phyloP scores from a whole-genome alignment of 1,284 basidiomycete species.

The Ceratobasidium theobromae region DNA sequence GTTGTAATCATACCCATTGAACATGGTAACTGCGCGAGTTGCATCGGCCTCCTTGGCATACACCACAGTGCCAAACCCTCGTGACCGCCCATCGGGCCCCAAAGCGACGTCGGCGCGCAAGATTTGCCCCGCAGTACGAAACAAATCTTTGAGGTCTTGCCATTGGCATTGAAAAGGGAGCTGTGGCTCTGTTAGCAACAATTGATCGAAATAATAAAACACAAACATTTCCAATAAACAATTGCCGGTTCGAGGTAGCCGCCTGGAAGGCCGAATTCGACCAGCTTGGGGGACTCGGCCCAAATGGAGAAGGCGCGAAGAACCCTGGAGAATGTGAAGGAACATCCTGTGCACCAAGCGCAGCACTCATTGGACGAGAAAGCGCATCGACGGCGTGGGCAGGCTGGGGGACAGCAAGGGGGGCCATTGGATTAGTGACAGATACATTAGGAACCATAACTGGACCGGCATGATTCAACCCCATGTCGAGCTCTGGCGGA shows the following conservation, averaged over 20 bases:
- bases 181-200: slow-evolving; percentile 47
- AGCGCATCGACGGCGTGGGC: slow-evolving; percentile 30
- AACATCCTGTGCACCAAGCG: slow-evolving; percentile 42
- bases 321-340: not conserved
- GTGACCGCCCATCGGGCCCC: slow-evolving; percentile 79
- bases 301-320: slow-evolving; percentile 19
- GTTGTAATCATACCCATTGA: slow-evolving; percentile 90
- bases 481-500: slow-evolving; percentile 48
- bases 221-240: slow-evolving; percentile 67
- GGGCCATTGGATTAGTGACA: slow-evolving; percentile 33
- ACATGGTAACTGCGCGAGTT: slow-evolving; percentile 79
- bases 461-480: slow-evolving; percentile 8
- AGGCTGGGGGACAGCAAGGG: slow-evolving; percentile 31
- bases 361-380: slow-evolving; percentile 33
- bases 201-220: slow-evolving; percentile 6
- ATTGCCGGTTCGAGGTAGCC: slow-evolving; percentile 49
- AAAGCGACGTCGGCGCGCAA: slow-evolving; percentile 86
- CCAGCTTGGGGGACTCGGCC: slow-evolving; percentile 34
- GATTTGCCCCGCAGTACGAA: slow-evolving; percentile 84
- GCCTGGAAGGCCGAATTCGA: slow-evolving; percentile 36
- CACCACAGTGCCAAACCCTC: slow-evolving; percentile 86
- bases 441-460: slow-evolving; percentile 25
- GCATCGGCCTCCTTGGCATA: slow-evolving; percentile 86
- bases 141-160: slow-evolving; percentile 95
- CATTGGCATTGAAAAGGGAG: slow-evolving; percentile 96